Base-by-base conservation (phyloP, 805 yeast genomes). In the Hanseniaspora pseudoguilliermondii region DNA sequence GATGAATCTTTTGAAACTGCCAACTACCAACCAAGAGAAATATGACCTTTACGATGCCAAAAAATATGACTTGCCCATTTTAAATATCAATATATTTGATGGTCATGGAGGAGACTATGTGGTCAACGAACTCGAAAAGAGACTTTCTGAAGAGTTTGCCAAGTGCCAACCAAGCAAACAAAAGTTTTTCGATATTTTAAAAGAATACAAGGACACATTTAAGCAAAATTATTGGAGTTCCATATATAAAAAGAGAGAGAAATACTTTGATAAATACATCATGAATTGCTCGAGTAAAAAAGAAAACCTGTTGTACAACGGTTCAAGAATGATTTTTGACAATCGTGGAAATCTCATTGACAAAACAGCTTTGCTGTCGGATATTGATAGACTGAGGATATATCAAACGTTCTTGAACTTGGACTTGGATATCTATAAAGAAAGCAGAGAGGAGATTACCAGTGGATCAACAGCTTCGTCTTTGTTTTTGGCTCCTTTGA, bases 41-140 rank as follows among this genome's bases (percentile, higher is more conserved):
- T 62, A 42, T 53, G 57, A 57, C 11, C 43, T 57, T 57, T 13
- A 56, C 55, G 52, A 49, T 57, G 21, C 55, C 56, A 20, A 43
- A 38, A 20, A 58, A 55, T 57, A 47, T 41, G 32, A 36, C 2
- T 11, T 44, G 7, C 58, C 68, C 1, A 80, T 82, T 20, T 85
- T 91, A 70, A 80, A 79, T 60, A 82, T 86, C 63, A 79, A 80
- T 47, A 76, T 93, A 1, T 89, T 86, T 67, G 98, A 93, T 69
- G 98, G 98, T 10, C 98, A 93, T 69, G 98, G 97, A 8, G 95
- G 96, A 23, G 75, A 74, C 25, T 82, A 82, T 54, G 86, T 95
- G 62, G 75, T 89, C 47, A 75, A 72, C 25, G 84, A 76, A 63
- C 71, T 90, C 13, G 70, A 75, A 21, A 68, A 73, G 3, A 72